A percentile compares a stretch with the other conserved stretches of the same genome.
These are phyloP conservation scores for Leccinellum luteum DNA, from an alignment of 768 basidiomycete genomes.

Conservation along the genomic window DNA sequence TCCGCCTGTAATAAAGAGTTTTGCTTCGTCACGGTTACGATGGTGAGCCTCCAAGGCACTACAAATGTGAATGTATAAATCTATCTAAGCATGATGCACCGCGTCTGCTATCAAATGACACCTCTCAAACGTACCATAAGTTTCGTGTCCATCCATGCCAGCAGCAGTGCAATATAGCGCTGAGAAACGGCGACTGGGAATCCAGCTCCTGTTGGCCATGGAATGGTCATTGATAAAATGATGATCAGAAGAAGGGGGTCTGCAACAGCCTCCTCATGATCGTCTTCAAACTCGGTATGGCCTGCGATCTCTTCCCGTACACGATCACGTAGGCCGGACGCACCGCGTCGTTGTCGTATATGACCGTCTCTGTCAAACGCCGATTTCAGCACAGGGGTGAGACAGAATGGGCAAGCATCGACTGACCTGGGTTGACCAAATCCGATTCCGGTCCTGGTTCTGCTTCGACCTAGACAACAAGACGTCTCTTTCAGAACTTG, in stretches of 20 bases:
- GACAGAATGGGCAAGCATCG: neutral
- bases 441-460: conserved; percentile 14
- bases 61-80: neutral
- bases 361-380: conserved; percentile 6
- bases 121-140: neutral
- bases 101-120: neutral
- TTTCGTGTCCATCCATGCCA: no score
- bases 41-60: neutral
- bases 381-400: neutral
- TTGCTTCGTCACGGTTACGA: neutral
- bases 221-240: neutral
- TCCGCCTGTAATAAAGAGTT: neutral
- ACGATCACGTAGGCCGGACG: conserved; percentile 13
- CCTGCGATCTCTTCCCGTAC: conserved; percentile 7
- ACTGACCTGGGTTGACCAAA: conserved; percentile 12
- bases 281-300: neutral
- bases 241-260: conserved; percentile 6
- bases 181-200: neutral
- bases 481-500: neutral
- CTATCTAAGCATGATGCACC: neutral
- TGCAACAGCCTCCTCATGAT: neutral
- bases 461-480: conserved; percentile 9
- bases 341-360: conserved; percentile 15
- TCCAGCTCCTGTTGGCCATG: neutral
- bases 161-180: no score